Conservation (phyloP, 2,329 filamentous ascomycete species). For the Phyllosticta citribraziliensis region DNA sequence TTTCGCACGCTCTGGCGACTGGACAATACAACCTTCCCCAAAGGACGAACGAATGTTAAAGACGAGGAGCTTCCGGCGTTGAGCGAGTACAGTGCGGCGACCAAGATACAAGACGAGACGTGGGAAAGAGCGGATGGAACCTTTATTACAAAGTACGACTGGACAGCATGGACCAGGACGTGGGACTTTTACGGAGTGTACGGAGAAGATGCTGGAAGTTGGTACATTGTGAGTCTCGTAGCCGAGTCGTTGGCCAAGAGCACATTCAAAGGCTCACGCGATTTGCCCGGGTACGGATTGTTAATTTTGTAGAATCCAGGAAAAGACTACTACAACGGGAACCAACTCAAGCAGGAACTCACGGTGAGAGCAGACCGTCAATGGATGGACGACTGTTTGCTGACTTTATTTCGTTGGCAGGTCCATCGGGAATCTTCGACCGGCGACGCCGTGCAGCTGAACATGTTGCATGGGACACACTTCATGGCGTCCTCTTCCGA, state of each 20-base stretch:
- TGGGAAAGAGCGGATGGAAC: constrained; percentile 39
- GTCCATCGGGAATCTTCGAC: constrained; percentile 41
- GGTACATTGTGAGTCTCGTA: constrained; percentile 33
- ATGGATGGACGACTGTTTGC: neutral
- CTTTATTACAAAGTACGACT: constrained; percentile 46
- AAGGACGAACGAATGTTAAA: constrained; percentile 36
- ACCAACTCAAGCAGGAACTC: constrained; percentile 44
- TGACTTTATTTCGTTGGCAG: neutral
- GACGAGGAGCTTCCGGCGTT: constrained; percentile 38
- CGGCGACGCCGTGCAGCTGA: constrained; percentile 43
- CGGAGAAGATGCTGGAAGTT: constrained; percentile 39
- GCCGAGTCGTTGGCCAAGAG: neutral
- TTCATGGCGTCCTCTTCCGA: constrained; percentile 33
- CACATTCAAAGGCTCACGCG: neutral
- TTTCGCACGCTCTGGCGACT: constrained; percentile 43
- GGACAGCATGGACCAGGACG: constrained; percentile 30
- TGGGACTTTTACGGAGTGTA: constrained; percentile 43
- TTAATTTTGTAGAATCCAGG: constrained; percentile 4
- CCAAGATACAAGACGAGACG: constrained; percentile 46
- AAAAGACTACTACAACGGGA: constrained; percentile 31
- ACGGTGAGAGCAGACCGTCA: constrained; percentile 18
- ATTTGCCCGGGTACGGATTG: neutral
- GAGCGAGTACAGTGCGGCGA: constrained; percentile 33
- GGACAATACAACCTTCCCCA: constrained; percentile 39
- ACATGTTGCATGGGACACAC: constrained; percentile 46